phyloP scores from a whole-genome alignment of 2,329 filamentous ascomycete genomes.

The Penicillium sp. region DNA sequence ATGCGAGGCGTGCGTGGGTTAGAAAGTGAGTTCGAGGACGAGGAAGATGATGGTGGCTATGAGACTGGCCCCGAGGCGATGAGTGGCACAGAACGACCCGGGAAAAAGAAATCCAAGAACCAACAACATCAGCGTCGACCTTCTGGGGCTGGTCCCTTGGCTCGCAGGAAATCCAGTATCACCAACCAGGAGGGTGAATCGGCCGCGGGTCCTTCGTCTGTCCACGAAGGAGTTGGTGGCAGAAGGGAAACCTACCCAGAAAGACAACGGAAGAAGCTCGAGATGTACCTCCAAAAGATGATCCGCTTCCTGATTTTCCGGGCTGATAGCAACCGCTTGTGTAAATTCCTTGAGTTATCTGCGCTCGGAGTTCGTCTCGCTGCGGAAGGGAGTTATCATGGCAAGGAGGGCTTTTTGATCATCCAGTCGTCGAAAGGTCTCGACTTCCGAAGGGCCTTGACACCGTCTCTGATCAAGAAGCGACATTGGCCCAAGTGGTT shows the following conservation, averaged over 20 bases:
- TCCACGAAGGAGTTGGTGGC: constrained; percentile 34
- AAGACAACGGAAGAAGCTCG: constrained; percentile 76
- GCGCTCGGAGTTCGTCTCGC: constrained; percentile 89
- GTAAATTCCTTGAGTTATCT: constrained; percentile 92
- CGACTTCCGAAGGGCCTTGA: constrained; percentile 76
- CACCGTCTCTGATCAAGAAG: constrained; percentile 70
- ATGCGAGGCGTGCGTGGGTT: constrained; percentile 73
- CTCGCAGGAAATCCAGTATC: constrained; percentile 56
- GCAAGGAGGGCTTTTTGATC: constrained; percentile 90
- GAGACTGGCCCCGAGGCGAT: constrained; percentile 59
- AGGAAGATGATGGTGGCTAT: constrained; percentile 49
- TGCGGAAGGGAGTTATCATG: constrained; percentile 93
- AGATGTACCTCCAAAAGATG: constrained; percentile 87
- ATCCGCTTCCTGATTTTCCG: constrained; percentile 96
- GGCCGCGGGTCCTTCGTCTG: constrained; percentile 31
- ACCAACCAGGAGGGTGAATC: constrained; percentile 40
- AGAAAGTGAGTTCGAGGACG: constrained; percentile 74
- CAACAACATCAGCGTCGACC: constrained; percentile 42
- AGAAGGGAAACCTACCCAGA: constrained; percentile 65
- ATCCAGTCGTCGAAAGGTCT: constrained; percentile 88
- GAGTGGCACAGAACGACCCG: constrained; percentile 61
- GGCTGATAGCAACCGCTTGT: constrained; percentile 89
- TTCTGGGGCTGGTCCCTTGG: constrained; percentile 49
- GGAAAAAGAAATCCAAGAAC: constrained; percentile 46
- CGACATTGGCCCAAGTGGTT: constrained; percentile 96